phyloP scores from a whole-genome alignment of 495 filamentous ascomycete species.

The Penicillium riverlandense region DNA sequence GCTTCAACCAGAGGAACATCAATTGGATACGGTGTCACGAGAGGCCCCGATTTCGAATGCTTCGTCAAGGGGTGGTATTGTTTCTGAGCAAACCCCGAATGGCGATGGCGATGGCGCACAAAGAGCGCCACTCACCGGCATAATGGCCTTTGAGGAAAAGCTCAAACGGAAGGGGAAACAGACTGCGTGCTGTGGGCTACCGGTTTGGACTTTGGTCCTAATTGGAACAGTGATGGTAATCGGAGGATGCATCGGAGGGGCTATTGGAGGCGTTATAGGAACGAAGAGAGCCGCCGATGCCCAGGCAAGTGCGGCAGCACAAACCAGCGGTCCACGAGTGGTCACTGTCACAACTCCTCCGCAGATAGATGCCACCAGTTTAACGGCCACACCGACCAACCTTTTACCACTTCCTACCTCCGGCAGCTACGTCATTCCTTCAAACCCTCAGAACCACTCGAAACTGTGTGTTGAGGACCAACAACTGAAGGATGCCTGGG shows the following conservation, averaged over 20 bases:
- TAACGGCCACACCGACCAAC: conserved; percentile 49
- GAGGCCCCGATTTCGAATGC: conserved; percentile 35
- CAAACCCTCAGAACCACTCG: conserved; percentile 48
- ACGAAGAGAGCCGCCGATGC: conserved; percentile 32
- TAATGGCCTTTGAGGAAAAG: conserved; percentile 46
- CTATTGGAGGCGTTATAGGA: conserved; percentile 52
- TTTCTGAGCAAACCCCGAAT: conserved; percentile 9
- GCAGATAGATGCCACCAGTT: conserved; percentile 56
- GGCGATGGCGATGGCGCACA: conserved; percentile 3
- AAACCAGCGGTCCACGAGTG: conserved; percentile 25
- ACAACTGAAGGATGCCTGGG: conserved; percentile 60
- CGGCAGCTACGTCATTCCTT: conserved; percentile 56
- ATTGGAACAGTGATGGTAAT: conserved; percentile 48
- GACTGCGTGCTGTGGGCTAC: conserved; percentile 56
- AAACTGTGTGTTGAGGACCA: conserved; percentile 59
- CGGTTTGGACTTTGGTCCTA: conserved; percentile 60
- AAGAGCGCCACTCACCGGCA: conserved; percentile 17
- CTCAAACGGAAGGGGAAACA: conserved; percentile 51
- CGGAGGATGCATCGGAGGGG: conserved; percentile 47
- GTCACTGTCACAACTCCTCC: conserved; percentile 48
- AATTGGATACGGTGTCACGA: conserved; percentile 10
- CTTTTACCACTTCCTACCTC: conserved; percentile 50
- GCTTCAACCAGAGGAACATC: conserved; percentile 14
- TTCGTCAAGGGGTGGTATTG: conserved; percentile 30
- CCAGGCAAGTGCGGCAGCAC: conserved; percentile 1